Evolutionary conservation across 2,329 filamentous ascomycete genomes (phyloP).

Genomic region (Pezicula neosporulosa): DNA sequence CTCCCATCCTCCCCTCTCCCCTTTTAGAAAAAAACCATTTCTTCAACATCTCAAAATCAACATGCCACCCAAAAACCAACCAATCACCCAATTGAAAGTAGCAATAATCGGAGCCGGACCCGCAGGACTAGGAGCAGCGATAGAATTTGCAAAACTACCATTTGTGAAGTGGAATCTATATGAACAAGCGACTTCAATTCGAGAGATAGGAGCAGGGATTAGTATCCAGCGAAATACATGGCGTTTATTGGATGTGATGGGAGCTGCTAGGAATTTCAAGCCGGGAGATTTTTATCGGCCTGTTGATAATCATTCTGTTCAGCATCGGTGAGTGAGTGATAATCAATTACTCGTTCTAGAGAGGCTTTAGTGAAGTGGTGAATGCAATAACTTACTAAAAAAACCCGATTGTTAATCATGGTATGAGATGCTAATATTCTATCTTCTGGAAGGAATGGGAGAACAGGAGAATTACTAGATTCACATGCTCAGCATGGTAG

Average conservation of each 20-base stretch:
- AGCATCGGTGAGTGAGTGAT: not conserved
- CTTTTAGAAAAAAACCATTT: no score
- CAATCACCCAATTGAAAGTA: slow-evolving; percentile 3
- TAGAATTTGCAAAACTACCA: slow-evolving; percentile 3
- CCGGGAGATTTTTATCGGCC: not conserved
- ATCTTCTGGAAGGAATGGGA: not conserved
- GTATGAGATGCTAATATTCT: no score
- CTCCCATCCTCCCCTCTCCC: no score
- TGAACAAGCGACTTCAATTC: not conserved
- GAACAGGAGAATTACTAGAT: not conserved
- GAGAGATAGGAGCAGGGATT: slow-evolving; percentile 1
- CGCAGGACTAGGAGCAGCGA: slow-evolving; percentile 6
- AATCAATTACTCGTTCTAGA: not conserved
- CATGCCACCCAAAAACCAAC: not conserved
- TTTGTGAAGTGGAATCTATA: slow-evolving; percentile 1
- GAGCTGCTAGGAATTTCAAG: not conserved
- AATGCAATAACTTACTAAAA: no score
- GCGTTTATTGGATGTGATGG: not conserved
- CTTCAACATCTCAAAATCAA: not conserved
- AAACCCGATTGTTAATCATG: no score
- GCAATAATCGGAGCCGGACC: slow-evolving; percentile 12
- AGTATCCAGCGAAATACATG: not conserved
- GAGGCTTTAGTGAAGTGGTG: no score
- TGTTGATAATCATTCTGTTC: not conserved
- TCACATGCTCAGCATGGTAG: not conserved